Percentiles rank a stretch among this genome's conserved stretches.
Evolutionary conservation across 441 rosid species (phyloP).

Genomic region (Gossypium trilobum): DNA sequence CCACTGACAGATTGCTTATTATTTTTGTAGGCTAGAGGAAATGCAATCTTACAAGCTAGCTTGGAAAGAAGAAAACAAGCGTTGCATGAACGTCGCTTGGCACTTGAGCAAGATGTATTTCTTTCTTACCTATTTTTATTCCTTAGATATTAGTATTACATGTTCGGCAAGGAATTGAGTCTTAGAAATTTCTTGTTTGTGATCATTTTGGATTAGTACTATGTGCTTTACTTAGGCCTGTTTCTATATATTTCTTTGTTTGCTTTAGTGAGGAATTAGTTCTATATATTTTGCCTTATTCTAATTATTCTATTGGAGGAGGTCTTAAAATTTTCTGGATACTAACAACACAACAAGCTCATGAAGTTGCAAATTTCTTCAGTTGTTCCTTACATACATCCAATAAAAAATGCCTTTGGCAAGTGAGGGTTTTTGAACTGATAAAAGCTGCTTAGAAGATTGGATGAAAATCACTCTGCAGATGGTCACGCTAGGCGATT

Average conservation of each 20-base stretch:
- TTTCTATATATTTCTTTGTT: slow-evolving; percentile 2
- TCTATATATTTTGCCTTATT: background rate
- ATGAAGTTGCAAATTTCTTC: background rate
- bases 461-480: background rate
- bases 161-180: slow-evolving; percentile 1
- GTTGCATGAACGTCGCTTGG: slow-evolving; percentile 89
- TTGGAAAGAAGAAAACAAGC: slow-evolving; percentile 97
- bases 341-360: background rate
- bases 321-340: background rate
- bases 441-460: background rate
- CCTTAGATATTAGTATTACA: background rate
- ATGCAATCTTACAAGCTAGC: slow-evolving; percentile 95
- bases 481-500: background rate
- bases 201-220: slow-evolving; percentile 3
- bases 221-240: background rate
- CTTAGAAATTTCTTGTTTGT: background rate
- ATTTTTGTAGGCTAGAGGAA: slow-evolving; percentile 78
- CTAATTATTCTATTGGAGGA: background rate
- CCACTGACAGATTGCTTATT: slow-evolving; percentile 22
- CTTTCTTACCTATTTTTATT: slow-evolving; percentile 16
- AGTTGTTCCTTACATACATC: background rate
- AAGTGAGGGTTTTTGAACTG: slow-evolving; percentile 1
- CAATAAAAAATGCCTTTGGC: background rate
- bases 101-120: slow-evolving; percentile 92
- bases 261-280: background rate